These are phyloP conservation scores for Diplodia intermedia DNA, from an alignment of 2,329 filamentous ascomycete genomes.

Conservation along the genomic window DNA sequence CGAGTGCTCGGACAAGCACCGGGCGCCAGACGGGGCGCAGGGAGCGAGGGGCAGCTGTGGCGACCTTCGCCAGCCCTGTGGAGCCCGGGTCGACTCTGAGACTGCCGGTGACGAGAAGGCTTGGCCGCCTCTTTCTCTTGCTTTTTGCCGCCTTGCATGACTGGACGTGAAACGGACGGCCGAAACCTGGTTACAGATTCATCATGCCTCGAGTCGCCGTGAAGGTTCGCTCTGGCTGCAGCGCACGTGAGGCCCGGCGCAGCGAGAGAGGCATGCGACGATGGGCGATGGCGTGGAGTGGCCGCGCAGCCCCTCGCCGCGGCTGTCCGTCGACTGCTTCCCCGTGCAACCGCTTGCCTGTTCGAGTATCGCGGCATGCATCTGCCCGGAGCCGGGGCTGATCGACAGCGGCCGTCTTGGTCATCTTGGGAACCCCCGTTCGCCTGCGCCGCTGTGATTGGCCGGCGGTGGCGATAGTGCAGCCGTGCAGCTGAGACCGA, in stretches of 20 bases:
- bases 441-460: slow-evolving; percentile 2
- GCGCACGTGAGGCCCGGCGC: slow-evolving; percentile 2
- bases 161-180: slow-evolving; percentile 28
- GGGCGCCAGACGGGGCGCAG: slow-evolving; percentile 22
- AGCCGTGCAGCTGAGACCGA: slow-evolving; percentile 27
- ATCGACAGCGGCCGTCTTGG: slow-evolving; percentile 17
- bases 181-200: slow-evolving; percentile 31
- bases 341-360: slow-evolving; percentile 20
- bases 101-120: slow-evolving; percentile 27
- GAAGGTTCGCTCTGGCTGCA: not conserved
- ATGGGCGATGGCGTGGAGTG: not conserved
- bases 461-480: slow-evolving; percentile 1
- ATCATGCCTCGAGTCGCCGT: slow-evolving; percentile 12
- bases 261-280: slow-evolving; percentile 8
- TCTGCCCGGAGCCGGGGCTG: slow-evolving; percentile 20
- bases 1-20: slow-evolving; percentile 18
- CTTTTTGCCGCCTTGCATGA: slow-evolving; percentile 29
- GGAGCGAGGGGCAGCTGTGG: slow-evolving; percentile 26
- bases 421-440: slow-evolving; percentile 6
- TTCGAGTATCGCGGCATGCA: slow-evolving; percentile 22
- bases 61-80: slow-evolving; percentile 25
- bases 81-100: slow-evolving; percentile 22
- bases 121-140: slow-evolving; percentile 25
- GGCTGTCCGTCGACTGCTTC: slow-evolving; percentile 10
- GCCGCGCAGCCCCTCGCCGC: slow-evolving; percentile 27